Percentiles rank a stretch among this genome's conserved stretches.
phyloP scores from a whole-genome alignment of 2,329 filamentous ascomycete genomes.

The Penicillium sp. region DNA sequence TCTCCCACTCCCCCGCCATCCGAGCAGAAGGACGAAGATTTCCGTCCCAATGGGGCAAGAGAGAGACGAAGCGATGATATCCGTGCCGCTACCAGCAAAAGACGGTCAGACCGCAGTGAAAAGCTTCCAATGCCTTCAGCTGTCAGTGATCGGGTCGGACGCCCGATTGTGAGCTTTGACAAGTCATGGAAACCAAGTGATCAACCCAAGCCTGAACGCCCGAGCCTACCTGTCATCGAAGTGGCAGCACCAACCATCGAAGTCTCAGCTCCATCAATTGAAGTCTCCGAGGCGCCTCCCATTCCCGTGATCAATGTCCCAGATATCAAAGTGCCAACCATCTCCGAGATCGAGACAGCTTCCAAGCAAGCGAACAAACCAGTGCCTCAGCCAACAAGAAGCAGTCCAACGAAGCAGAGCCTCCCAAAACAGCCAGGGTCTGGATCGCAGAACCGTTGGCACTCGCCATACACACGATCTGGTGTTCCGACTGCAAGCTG shows the following conservation, averaged over 20 bases:
- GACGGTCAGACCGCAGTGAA: conserved; percentile 75
- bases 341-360: conserved; percentile 33
- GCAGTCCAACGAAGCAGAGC: conserved; percentile 22
- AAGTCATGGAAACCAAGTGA: conserved; percentile 67
- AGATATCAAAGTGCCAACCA: conserved; percentile 42
- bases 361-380: conserved; percentile 15
- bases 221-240: conserved; percentile 50
- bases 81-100: conserved; percentile 84
- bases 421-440: conserved; percentile 36
- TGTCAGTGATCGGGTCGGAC: conserved; percentile 83
- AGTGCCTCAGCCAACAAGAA: conserved; percentile 17
- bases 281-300: conserved; percentile 41
- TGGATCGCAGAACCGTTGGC: conserved; percentile 37
- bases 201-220: conserved; percentile 26
- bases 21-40: conserved; percentile 34
- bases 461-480: conserved; percentile 46
- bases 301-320: conserved; percentile 52
- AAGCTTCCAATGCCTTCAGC: conserved; percentile 84
- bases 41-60: conserved; percentile 68
- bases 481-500: conserved; percentile 66
- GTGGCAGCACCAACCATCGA: conserved; percentile 37
- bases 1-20: conserved; percentile 31
- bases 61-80: conserved; percentile 87
- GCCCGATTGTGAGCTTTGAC: conserved; percentile 97
- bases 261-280: conserved; percentile 39